Conservation (phyloP, 495 filamentous ascomycete species). For the Bombardia bombarda region DNA sequence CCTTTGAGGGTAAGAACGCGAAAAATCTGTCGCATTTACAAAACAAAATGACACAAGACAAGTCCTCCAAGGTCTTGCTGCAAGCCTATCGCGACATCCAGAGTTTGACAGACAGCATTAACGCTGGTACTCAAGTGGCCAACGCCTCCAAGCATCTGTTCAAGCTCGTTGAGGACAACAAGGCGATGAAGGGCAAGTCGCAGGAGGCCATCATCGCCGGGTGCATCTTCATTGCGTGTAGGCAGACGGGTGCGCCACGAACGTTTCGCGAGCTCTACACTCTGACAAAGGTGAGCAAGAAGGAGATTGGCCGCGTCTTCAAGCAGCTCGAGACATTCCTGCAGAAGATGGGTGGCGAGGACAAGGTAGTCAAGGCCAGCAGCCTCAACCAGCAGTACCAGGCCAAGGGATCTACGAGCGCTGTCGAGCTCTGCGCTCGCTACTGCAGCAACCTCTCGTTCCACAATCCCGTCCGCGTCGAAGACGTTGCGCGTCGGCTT, state of each 20-base stretch:
- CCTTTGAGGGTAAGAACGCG: slow-evolving; percentile 60
- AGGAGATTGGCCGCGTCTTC: slow-evolving; percentile 94
- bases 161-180: slow-evolving; percentile 86
- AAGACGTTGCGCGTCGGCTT: slow-evolving; percentile 63
- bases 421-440: slow-evolving; percentile 77
- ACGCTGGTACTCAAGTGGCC: slow-evolving; percentile 67
- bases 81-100: slow-evolving; percentile 86
- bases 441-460: slow-evolving; percentile 73
- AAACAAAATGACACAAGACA: slow-evolving; percentile 79
- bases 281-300: slow-evolving; percentile 88
- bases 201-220: slow-evolving; percentile 90
- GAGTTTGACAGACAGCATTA: slow-evolving; percentile 75
- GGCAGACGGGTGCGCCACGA: slow-evolving; percentile 75
- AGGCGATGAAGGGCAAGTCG: slow-evolving; percentile 90
- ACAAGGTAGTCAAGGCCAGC: slow-evolving; percentile 22
- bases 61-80: slow-evolving; percentile 69
- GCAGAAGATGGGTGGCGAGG: slow-evolving; percentile 39
- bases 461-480: slow-evolving; percentile 55
- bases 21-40: slow-evolving; percentile 77
- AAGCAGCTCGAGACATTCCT: slow-evolving; percentile 88
- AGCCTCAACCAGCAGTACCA: slow-evolving; percentile 51
- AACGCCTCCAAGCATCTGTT: slow-evolving; percentile 89
- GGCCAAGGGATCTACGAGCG: slow-evolving; percentile 69
- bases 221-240: slow-evolving; percentile 95
- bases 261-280: slow-evolving; percentile 90